A percentile compares a stretch with the other conserved stretches of the same genome.
Conservation (phyloP, 1,139 yeast genomes). For the Candida sanyaensis region DNA sequence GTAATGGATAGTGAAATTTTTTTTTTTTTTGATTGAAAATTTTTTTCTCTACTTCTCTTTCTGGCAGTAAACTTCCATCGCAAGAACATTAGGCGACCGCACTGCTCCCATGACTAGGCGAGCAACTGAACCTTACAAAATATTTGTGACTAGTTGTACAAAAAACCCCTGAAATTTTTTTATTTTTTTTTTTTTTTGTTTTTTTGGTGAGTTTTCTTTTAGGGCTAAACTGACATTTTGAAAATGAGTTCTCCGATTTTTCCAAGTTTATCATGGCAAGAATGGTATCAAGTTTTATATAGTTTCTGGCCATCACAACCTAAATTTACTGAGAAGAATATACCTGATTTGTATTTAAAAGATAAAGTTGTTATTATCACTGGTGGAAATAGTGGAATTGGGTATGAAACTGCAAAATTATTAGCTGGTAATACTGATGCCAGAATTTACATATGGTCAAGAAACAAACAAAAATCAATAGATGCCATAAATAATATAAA, state of each 20-base stretch:
- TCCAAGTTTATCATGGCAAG: slow-evolving; percentile 6
- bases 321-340: slow-evolving; percentile 11
- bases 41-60: slow-evolving; percentile 1
- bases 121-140: background rate
- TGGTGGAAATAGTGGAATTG: slow-evolving; percentile 13
- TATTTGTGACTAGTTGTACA: no score
- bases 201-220: background rate
- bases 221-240: background rate
- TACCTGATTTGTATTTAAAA: slow-evolving; percentile 4
- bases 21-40: background rate
- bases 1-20: background rate
- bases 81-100: background rate
- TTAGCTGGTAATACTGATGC: slow-evolving; percentile 40
- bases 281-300: slow-evolving; percentile 10
- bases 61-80: background rate
- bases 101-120: no score
- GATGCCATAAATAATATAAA: slow-evolving; percentile 9
- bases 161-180: no score
- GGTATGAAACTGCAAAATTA: slow-evolving; percentile 31
- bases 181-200: no score
- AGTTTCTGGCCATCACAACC: slow-evolving; percentile 12
- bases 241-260: slow-evolving; percentile 6
- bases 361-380: slow-evolving; percentile 11
- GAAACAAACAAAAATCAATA: slow-evolving; percentile 7
- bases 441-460: slow-evolving; percentile 8